These are phyloP conservation scores for Hanseniaspora nectarophila DNA, from an alignment of 805 yeast genomes.

Conservation along the genomic window DNA sequence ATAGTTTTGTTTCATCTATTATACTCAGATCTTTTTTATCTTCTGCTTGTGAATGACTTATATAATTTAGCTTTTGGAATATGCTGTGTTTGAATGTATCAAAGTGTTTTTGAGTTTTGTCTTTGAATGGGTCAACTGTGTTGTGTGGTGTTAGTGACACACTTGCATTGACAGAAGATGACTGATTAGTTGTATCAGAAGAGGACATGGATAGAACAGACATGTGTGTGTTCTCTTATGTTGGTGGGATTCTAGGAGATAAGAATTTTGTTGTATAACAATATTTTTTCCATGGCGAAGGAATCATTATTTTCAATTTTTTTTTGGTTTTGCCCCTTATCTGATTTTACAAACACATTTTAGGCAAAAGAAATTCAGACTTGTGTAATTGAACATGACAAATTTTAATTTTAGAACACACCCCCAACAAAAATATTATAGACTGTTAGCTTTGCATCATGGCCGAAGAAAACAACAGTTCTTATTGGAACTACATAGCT, in stretches of 20 bases:
- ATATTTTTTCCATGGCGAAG: no score
- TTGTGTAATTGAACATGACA: no score
- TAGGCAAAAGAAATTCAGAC: no score
- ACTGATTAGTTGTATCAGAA: neutral
- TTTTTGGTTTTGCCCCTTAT: neutral
- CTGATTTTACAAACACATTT: no score
- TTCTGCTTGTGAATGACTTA: neutral
- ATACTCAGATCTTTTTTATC: neutral
- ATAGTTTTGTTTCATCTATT: neutral
- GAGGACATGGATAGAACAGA: slow-evolving; percentile 6
- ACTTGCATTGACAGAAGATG: neutral
- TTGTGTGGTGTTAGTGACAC: neutral
- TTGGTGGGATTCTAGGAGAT: neutral
- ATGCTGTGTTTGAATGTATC: slow-evolving; percentile 8
- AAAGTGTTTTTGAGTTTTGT: slow-evolving; percentile 7
- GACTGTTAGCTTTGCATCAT: no score
- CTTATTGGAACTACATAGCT: neutral
- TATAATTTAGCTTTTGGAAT: slow-evolving; percentile 3
- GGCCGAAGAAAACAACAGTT: neutral
- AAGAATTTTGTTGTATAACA: neutral
- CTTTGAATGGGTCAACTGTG: neutral
- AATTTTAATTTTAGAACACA: no score
- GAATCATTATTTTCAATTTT: no score
- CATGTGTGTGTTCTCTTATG: neutral
- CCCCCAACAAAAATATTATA: no score